Evolutionary conservation across 1,284 basidiomycete species (phyloP).

Genomic region (Cutaneotrichosporon mucoides): DNA sequence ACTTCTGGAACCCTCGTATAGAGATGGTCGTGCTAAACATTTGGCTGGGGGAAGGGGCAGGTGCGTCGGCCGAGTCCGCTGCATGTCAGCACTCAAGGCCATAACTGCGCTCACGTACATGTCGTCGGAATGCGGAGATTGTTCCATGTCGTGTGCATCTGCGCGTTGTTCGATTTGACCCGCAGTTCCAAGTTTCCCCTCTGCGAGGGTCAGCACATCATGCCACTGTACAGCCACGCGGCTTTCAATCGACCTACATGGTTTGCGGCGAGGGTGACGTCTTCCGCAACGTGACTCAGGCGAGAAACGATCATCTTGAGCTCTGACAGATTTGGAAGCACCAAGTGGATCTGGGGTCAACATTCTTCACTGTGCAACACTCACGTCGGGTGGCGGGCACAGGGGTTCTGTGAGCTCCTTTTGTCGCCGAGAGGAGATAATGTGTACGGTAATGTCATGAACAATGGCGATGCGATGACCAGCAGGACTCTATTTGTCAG

Average conservation of each 20-base stretch:
- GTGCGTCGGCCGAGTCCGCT: neutral
- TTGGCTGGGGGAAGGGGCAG: conserved; percentile 54
- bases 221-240: too few relatives aligned
- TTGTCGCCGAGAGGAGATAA: conserved; percentile 69
- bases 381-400: conserved; percentile 82
- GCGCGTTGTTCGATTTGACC: conserved; percentile 65
- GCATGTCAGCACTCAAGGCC: neutral
- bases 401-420: conserved; percentile 70
- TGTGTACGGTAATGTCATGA: conserved; percentile 53
- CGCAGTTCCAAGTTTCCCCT: conserved; percentile 54
- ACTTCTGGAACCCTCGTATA: conserved; percentile 72
- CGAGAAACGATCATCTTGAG: conserved; percentile 73
- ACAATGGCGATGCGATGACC: conserved; percentile 38
- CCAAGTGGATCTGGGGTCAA: conserved; percentile 64
- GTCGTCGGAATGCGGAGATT: conserved; percentile 65
- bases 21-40: conserved; percentile 67
- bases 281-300: conserved; percentile 67
- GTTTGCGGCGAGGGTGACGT: conserved; percentile 58
- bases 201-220: conserved; percentile 15
- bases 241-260: conserved; percentile 17
- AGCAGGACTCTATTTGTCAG: conserved; percentile 18
- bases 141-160: conserved; percentile 76
- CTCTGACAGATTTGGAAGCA: conserved; percentile 71
- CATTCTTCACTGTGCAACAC: conserved; percentile 17
- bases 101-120: conserved; percentile 45